Conservation (phyloP, 495 filamentous ascomycete genomes). For the Lichenothelia convexa region DNA sequence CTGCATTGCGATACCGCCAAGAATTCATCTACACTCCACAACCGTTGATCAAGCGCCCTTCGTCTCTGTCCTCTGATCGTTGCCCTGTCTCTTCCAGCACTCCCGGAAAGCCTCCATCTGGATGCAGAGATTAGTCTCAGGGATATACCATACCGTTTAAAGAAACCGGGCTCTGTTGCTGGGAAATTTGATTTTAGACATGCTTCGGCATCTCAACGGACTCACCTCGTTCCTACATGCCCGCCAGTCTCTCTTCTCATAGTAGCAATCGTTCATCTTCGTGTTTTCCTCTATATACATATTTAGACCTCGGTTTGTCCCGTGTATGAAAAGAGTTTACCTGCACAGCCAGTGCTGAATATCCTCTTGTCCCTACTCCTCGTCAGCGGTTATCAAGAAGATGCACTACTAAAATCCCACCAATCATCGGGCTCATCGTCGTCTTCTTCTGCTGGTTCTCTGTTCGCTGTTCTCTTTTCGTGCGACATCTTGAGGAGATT, state of each 20-base stretch:
- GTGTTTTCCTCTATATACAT: constrained; percentile 53
- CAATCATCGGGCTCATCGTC: constrained; percentile 94
- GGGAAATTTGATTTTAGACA: background rate
- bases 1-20: too few relatives aligned
- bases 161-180: background rate
- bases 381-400: background rate
- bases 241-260: constrained; percentile 91
- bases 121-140: background rate
- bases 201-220: constrained; percentile 1
- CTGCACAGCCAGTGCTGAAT: constrained; percentile 82
- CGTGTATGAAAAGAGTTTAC: constrained; percentile 7
- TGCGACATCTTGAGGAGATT: constrained; percentile 27
- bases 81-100: constrained; percentile 87
- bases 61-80: constrained; percentile 60
- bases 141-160: background rate
- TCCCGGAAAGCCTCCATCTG: constrained; percentile 85
- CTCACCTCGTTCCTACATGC: constrained; percentile 75
- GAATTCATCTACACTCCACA: too few relatives aligned
- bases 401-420: constrained; percentile 34
- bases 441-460: constrained; percentile 29
- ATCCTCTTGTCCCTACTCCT: constrained; percentile 75
- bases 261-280: constrained; percentile 89
- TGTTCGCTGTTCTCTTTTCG: constrained; percentile 20
- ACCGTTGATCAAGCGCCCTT: constrained; percentile 43
- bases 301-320: background rate